Percentiles rank a stretch among this genome's conserved stretches.
These are phyloP conservation scores for Penicillium nordicum DNA, from an alignment of 2,329 filamentous ascomycete species.

Conservation along the genomic window DNA sequence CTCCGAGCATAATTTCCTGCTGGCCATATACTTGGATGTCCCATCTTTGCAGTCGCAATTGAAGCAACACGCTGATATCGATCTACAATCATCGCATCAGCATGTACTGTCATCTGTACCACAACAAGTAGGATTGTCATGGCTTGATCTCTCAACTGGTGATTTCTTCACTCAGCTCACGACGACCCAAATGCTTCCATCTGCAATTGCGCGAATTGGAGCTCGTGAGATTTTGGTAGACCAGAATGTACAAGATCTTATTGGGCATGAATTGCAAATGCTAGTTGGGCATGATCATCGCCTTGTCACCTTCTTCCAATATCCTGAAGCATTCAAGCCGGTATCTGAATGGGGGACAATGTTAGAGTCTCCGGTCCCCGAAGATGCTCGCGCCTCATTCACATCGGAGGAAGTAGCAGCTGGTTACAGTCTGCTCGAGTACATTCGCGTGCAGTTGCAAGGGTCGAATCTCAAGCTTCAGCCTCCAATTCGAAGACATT, in stretches of 20 bases:
- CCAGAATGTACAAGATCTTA: slow-evolving; percentile 56
- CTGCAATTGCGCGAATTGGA: slow-evolving; percentile 75
- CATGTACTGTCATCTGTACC: slow-evolving; percentile 31
- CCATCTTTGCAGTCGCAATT: slow-evolving; percentile 17
- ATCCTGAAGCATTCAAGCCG: slow-evolving; percentile 42
- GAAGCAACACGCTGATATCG: slow-evolving; percentile 17
- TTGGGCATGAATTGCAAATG: slow-evolving; percentile 60
- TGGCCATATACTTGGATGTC: slow-evolving; percentile 66
- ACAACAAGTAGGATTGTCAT: slow-evolving; percentile 71
- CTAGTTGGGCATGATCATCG: slow-evolving; percentile 73
- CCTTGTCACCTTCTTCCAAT: slow-evolving; percentile 68
- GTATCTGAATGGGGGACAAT: slow-evolving; percentile 69
- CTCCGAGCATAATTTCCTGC: slow-evolving; percentile 86
- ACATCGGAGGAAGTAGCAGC: slow-evolving; percentile 68
- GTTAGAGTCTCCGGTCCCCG: slow-evolving; percentile 68
- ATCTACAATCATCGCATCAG: slow-evolving; percentile 22
- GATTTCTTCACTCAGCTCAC: slow-evolving; percentile 84
- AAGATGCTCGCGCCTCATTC: slow-evolving; percentile 56
- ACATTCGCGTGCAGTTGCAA: slow-evolving; percentile 74
- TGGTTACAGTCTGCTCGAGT: slow-evolving; percentile 76
- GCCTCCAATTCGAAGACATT: slow-evolving; percentile 70
- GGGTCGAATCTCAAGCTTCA: slow-evolving; percentile 78
- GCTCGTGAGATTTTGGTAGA: slow-evolving; percentile 83
- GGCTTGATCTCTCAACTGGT: slow-evolving; percentile 92
- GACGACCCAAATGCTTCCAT: slow-evolving; percentile 67